phyloP scores from a whole-genome alignment of 2,329 filamentous ascomycete species.

The Pseudocercospora fuligena region DNA sequence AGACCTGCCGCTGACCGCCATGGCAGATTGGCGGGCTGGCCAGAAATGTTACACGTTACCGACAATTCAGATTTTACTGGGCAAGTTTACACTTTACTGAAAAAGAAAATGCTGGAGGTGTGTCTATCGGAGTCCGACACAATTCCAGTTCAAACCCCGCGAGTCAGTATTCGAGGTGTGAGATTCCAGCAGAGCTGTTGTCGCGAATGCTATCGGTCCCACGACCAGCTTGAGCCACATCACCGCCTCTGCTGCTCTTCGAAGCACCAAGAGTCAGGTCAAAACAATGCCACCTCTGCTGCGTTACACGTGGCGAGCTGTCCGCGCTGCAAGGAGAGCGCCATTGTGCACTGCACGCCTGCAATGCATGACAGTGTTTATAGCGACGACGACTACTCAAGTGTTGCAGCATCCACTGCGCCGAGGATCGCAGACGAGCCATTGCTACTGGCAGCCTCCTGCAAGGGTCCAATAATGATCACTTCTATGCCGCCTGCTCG shows the following conservation, averaged over 20 bases:
- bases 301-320: conserved; percentile 1
- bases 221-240: background rate
- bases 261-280: background rate
- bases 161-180: background rate
- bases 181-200: background rate
- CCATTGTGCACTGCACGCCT: background rate
- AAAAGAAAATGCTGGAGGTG: background rate
- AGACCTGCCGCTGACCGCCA: background rate
- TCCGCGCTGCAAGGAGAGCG: background rate
- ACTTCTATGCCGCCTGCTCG: background rate
- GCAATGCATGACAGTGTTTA: background rate
- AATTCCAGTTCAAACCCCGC: background rate
- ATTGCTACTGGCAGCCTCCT: background rate
- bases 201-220: background rate
- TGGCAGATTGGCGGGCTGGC: background rate
- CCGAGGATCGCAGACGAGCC: background rate
- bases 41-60: background rate
- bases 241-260: background rate
- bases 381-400: background rate
- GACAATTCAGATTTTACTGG: background rate
- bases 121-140: background rate
- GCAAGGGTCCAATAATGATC: background rate
- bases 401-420: background rate
- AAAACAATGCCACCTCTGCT: background rate
- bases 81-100: background rate